Percentiles rank a stretch among this genome's conserved stretches.
phyloP scores from a whole-genome alignment of 805 yeast genomes.

The Candida ortonii region DNA sequence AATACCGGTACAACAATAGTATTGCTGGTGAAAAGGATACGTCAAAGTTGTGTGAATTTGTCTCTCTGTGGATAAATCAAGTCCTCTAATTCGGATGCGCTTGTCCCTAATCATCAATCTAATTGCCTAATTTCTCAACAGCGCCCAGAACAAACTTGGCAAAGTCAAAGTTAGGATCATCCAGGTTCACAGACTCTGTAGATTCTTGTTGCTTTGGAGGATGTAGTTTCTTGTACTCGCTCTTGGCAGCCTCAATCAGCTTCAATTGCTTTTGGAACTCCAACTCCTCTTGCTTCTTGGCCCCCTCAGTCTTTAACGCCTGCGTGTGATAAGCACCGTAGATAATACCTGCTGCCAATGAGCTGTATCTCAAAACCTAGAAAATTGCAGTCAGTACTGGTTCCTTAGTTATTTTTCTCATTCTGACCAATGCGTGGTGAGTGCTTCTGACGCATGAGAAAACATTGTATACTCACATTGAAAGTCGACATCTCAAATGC shows the following conservation, averaged over 20 bases:
- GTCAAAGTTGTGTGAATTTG: too few relatives aligned
- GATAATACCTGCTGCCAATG: constrained; percentile 81
- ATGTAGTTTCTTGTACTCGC: constrained; percentile 71
- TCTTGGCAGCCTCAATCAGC: constrained; percentile 84
- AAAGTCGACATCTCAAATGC: constrained; percentile 43
- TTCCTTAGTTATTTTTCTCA: too few relatives aligned
- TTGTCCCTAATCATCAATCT: constrained; percentile 10
- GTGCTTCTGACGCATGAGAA: too few relatives aligned
- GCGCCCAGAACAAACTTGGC: constrained; percentile 66
- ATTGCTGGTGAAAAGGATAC: too few relatives aligned
- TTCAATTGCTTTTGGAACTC: constrained; percentile 65
- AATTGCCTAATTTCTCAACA: constrained; percentile 47
- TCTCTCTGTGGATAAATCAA: too few relatives aligned
- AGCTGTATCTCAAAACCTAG: constrained; percentile 88
- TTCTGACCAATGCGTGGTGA: too few relatives aligned
- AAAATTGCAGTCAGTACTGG: background rate
- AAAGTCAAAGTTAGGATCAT: constrained; percentile 87
- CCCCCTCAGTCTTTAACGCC: constrained; percentile 58
- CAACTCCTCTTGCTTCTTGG: constrained; percentile 52
- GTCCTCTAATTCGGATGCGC: too few relatives aligned
- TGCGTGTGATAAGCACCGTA: constrained; percentile 88
- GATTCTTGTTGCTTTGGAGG: constrained; percentile 43
- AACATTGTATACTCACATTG: constrained; percentile 40
- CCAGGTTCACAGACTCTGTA: constrained; percentile 61
- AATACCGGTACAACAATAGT: too few relatives aligned